Base-by-base conservation (phyloP, 2,329 filamentous ascomycete genomes). In the Fulvia fulva region DNA sequence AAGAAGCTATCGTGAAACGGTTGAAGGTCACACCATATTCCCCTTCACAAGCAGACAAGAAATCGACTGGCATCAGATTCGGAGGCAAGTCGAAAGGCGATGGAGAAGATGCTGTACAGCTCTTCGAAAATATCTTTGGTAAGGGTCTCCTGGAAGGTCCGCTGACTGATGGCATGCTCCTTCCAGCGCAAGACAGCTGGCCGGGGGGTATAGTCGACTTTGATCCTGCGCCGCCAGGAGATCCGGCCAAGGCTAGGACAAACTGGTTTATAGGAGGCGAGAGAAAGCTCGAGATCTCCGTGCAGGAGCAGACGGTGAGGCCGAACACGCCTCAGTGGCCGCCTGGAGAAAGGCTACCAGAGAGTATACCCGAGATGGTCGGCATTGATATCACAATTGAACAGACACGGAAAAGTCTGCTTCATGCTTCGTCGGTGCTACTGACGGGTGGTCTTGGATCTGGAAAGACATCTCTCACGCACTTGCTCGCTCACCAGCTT, bases 401-500 rank as follows among this genome's bases (percentile, higher is more conserved):
- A 5, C 86, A 90, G 64, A 80, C 96, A 21, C 80, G 87, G 59
- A 87, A 85, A 1, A 89, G 95, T 66, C 78, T 99, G 3, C 85
- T 87, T 0, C 89, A 96, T 66, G 84, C 90, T 63, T 97, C 93
- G 0, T 97, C 94, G 0, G 89, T 97, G 1, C 79, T 99, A 23
- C 75, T 99, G 45, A 95, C 91, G 0, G 94, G 94, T 41, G 90
- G 89, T 0, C 84, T 96, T 64, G 94, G 94, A 0, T 88, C 92
- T 22, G 94, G 94, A 25, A 99, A 99, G 76, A 91, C 90, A 2
- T 86, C 87, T 0, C 83, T 97, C 26, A 84, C 89, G 3, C 88
- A 89, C 61, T 79, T 90, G 25, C 76, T 97, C 26, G 90, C 88
- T 1, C 85, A 90, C 69, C 83, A 82, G 43, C 77, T 99, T 55